A percentile compares a stretch with the other conserved stretches of the same genome.
These are phyloP conservation scores for Neocallimastix lanati DNA, from an alignment of 192 early-diverging fungal genomes.

Conservation along the genomic window DNA sequence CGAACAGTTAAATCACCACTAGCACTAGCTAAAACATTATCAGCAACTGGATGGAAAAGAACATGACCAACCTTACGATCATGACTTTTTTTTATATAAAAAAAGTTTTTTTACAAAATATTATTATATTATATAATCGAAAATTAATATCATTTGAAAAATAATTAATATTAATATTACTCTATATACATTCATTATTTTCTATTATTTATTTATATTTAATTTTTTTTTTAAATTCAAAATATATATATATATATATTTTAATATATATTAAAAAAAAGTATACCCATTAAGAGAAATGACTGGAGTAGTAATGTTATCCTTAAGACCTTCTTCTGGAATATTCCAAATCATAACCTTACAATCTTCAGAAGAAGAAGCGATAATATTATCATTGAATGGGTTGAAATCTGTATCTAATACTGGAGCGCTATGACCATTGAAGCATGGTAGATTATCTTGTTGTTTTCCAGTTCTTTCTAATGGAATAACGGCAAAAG, in stretches of 20 bases:
- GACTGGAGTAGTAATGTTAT: conserved; percentile 58
- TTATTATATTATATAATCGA: too few species aligned
- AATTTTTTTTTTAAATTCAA: too few species aligned
- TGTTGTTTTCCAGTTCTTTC: conserved; percentile 62
- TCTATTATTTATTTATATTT: too few species aligned
- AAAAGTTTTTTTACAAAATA: too few species aligned
- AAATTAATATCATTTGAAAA: too few species aligned
- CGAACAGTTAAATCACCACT: conserved; percentile 58
- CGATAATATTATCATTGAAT: conserved; percentile 93
- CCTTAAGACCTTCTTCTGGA: conserved; percentile 51
- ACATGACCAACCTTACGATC: not conserved
- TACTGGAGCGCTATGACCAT: conserved; percentile 82
- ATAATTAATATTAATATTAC: too few species aligned
- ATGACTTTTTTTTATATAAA: not conserved
- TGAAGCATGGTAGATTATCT: conserved; percentile 73
- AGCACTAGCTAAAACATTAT: conserved; percentile 77
- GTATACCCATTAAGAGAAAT: conserved; percentile 69
- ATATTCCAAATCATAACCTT: conserved; percentile 93
- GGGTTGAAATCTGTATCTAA: conserved; percentile 96
- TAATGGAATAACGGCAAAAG: conserved; percentile 86
- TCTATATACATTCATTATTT: too few species aligned
- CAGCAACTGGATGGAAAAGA: conserved; percentile 3
- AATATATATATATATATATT: too few species aligned
- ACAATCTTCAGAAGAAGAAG: conserved; percentile 53
- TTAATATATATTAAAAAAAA: too few species aligned